Base-by-base conservation (phyloP, 2,329 filamentous ascomycete species). In the Diaporthe citrichinensis region DNA sequence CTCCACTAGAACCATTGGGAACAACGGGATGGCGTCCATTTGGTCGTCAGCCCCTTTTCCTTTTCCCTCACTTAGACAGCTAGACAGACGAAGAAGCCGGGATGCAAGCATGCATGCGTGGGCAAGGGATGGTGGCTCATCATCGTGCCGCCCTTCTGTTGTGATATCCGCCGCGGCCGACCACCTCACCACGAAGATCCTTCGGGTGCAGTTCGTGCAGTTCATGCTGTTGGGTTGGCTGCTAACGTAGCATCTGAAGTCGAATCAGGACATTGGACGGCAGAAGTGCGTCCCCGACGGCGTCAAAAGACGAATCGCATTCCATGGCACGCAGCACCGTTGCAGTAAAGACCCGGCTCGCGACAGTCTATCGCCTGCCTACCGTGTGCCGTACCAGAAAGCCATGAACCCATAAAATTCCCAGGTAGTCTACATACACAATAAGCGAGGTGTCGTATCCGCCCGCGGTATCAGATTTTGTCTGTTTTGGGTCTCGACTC, bases 381-480 rank as follows among this genome's bases (percentile, higher is more conserved):
- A 14, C 49, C 65, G 65, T 53, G 44, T 31, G 46, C 31, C 31
- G 49, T 69, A 69, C 65, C 49, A 68, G n/a, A n/a, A 55, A 53
- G 31, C 9, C 31, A 53, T 36, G 65, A 68, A 53, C 31, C 65
- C 65, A 68, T 68, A 10, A 49, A 25, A 61, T 31, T 3, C 31
- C 55, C 17, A 34, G 55, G 17, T 23, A 36, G 31, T n/a, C 31
- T 36, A 58, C 31, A 28, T 46, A 39, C 65, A 69, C 34, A 55
- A 69, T 31, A 69, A 55, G 65, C 65, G 65, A 69, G 31, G 65
- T 69, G 65, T 69, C 65, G 65, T 69, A 55, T 69, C 65, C 65
- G 65, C 65, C 65, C 49, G 34, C 65, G 23, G 65, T 41, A 69
- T 55, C 65, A 69, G 65, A 69, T 28, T 55, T 69, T 55, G 65